Percentiles rank a stretch among this genome's conserved stretches.
phyloP scores from a whole-genome alignment of 768 basidiomycete species.

The Phlebiopsis gigantea region DNA sequence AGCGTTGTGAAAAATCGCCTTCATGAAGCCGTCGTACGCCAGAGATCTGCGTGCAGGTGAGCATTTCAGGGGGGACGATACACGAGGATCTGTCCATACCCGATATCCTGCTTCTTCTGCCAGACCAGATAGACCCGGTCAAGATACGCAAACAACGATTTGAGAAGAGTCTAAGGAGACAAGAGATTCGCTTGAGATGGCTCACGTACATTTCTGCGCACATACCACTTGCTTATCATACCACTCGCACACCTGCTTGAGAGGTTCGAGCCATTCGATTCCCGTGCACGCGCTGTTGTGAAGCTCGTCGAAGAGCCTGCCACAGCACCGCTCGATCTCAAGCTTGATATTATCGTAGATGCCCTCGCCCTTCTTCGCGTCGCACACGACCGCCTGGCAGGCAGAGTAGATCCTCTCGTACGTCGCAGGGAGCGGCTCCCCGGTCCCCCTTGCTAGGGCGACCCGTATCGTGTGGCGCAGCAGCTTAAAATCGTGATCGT shows the following conservation, averaged over 20 bases:
- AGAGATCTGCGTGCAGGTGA: conserved; percentile 32
- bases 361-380: conserved; percentile 47
- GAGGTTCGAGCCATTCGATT: conserved; percentile 52
- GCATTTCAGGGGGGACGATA: not conserved
- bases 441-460: conserved; percentile 34
- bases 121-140: conserved; percentile 59
- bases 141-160: conserved; percentile 63
- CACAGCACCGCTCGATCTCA: conserved; percentile 55
- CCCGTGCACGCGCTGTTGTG: conserved; percentile 20
- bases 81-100: conserved; percentile 30
- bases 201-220: too few relatives aligned
- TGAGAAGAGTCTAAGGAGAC: conserved; percentile 43
- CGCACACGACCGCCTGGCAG: conserved; percentile 50
- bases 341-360: conserved; percentile 54
- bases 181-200: not conserved
- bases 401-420: conserved; percentile 53
- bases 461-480: conserved; percentile 31
- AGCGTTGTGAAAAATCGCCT: conserved; percentile 44
- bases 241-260: conserved; percentile 55
- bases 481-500: conserved; percentile 25
- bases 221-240: conserved; percentile 62
- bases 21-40: conserved; percentile 49
- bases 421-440: conserved; percentile 36
- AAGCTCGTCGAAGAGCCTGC: conserved; percentile 36
- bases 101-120: conserved; percentile 35